Evolutionary conservation across 2,329 filamentous ascomycete species (phyloP).

Genomic region (Claviceps paspali): DNA sequence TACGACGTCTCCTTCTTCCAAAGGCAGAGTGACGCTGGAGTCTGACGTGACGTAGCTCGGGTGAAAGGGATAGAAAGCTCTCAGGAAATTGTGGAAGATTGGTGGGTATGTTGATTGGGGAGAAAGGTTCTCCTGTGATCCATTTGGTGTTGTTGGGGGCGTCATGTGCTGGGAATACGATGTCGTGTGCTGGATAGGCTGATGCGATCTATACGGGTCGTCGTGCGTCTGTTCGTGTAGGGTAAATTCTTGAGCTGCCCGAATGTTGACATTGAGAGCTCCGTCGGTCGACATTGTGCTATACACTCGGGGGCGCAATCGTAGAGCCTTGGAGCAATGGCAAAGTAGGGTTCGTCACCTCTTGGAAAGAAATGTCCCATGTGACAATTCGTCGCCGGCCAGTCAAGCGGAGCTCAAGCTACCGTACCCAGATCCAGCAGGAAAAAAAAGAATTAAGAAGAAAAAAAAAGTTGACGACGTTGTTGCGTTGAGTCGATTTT

Average conservation of each 20-base stretch:
- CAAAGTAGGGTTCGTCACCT: conserved; percentile 1
- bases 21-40: conserved; percentile 72
- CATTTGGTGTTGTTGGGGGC: conserved; percentile 60
- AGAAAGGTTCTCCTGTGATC: conserved; percentile 43
- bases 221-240: conserved; percentile 24
- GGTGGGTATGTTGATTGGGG: conserved; percentile 34
- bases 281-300: conserved; percentile 27
- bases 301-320: conserved; percentile 15
- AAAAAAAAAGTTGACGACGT: too few species aligned
- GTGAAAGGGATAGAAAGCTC: conserved; percentile 86
- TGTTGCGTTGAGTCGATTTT: too few species aligned
- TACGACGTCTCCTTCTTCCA: conserved; percentile 84
- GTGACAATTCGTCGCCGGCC: conserved; percentile 7
- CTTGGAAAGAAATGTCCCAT: too few species aligned
- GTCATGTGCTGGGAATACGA: conserved; percentile 50
- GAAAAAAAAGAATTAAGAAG: too few species aligned
- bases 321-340: conserved; percentile 16
- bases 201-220: conserved; percentile 16
- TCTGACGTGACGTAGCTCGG: conserved; percentile 64
- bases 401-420: conserved; percentile 7
- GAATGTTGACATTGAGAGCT: conserved; percentile 39
- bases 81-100: conserved; percentile 84
- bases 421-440: too few species aligned
- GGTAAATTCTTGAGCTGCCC: conserved; percentile 44
- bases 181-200: conserved; percentile 20